phyloP scores from a whole-genome alignment of 2,329 filamentous ascomycete species.

The Hyphodiscus sp. region DNA sequence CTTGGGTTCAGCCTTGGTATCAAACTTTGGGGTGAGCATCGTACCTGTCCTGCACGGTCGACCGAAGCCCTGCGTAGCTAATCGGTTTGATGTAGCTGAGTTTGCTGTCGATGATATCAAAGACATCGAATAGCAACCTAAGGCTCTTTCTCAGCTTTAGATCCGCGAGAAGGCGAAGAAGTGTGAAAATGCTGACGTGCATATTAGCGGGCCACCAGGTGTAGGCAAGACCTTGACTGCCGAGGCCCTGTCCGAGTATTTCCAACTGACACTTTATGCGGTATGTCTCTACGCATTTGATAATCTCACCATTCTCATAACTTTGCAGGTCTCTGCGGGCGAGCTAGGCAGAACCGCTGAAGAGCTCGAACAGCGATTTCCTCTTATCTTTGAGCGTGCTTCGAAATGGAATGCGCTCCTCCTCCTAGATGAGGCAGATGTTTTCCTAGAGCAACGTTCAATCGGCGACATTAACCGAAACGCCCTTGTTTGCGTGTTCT shows the following conservation, averaged over 20 bases:
- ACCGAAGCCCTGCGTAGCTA: not conserved
- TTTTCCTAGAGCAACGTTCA: slow-evolving; percentile 37
- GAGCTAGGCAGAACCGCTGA: not conserved
- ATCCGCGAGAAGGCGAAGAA: slow-evolving; percentile 1
- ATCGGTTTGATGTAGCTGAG: slow-evolving; percentile 1
- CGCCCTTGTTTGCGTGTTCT: slow-evolving; percentile 28
- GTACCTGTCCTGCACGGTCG: not conserved
- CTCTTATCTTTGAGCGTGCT: slow-evolving; percentile 6
- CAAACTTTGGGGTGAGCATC: slow-evolving; percentile 5
- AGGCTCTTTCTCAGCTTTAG: not conserved
- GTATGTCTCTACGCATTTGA: not conserved
- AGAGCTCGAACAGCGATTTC: not conserved
- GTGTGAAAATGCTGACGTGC: not conserved
- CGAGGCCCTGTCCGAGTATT: slow-evolving; percentile 8
- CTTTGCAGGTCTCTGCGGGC: slow-evolving; percentile 2
- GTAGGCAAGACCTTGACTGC: slow-evolving; percentile 15
- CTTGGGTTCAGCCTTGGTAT: slow-evolving; percentile 7
- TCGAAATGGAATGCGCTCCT: slow-evolving; percentile 58
- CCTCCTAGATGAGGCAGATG: too few species aligned
- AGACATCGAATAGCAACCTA: slow-evolving; percentile 1
- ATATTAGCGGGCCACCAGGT: slow-evolving; percentile 8
- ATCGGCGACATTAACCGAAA: slow-evolving; percentile 25
- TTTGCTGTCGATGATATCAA: slow-evolving; percentile 8
- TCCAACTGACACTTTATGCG: slow-evolving; percentile 1
- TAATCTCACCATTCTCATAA: not conserved